Conservation (phyloP, 805 yeast genomes). For the Sungouiozyma ichnusensis region DNA sequence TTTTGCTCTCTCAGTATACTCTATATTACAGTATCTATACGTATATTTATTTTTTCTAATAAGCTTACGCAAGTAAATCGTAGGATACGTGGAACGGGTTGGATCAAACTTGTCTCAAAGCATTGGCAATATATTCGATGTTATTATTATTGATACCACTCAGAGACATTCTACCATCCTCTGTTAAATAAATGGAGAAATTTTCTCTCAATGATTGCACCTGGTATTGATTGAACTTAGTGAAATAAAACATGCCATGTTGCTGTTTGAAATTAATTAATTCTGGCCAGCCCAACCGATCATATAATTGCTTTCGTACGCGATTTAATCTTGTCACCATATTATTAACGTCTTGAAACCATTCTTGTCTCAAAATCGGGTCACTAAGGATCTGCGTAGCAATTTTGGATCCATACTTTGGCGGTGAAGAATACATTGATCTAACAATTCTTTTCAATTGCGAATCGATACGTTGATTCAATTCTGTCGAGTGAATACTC, state of each 20-base stretch:
- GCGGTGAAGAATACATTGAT: conserved; percentile 87
- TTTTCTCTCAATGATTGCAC: conserved; percentile 60
- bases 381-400: conserved; percentile 67
- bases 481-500: conserved; percentile 34
- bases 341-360: conserved; percentile 70
- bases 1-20: no score
- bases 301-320: conserved; percentile 58
- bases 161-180: conserved; percentile 84
- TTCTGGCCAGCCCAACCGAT: conserved; percentile 73
- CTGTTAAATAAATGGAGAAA: conserved; percentile 73
- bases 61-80: no score
- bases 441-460: conserved; percentile 77
- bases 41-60: no score
- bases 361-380: conserved; percentile 49
- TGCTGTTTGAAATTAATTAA: conserved; percentile 48
- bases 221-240: conserved; percentile 67
- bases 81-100: no score
- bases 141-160: conserved; percentile 79
- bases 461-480: conserved; percentile 51
- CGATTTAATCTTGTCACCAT: conserved; percentile 72
- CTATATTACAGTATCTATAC: no score
- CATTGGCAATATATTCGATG: conserved; percentile 44
- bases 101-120: conserved; percentile 10
- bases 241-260: conserved; percentile 94
- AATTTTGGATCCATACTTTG: conserved; percentile 85